A percentile compares a stretch with the other conserved stretches of the same genome.
Conservation (phyloP, 2,329 filamentous ascomycete species). For the Alternaria rosae region DNA sequence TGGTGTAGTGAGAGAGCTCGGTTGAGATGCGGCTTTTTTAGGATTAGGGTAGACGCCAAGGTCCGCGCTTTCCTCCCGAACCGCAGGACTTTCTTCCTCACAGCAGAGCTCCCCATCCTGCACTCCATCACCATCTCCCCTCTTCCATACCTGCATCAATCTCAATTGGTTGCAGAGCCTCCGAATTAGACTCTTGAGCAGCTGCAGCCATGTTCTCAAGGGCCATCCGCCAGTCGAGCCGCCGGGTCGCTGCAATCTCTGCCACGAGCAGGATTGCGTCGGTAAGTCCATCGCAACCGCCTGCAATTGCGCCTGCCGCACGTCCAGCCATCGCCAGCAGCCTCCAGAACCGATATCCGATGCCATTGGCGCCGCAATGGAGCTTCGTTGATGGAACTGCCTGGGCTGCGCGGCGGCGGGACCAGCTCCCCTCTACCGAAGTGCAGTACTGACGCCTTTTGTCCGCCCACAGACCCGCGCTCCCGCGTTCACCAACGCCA, state of each 20-base stretch:
- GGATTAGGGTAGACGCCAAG: slow-evolving; percentile 29
- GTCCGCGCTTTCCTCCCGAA: slow-evolving; percentile 41
- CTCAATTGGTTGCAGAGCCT: slow-evolving; percentile 54
- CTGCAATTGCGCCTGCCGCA: slow-evolving; percentile 52
- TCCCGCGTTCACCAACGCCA: slow-evolving; percentile 77
- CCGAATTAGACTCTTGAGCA: slow-evolving; percentile 52
- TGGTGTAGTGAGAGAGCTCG: slow-evolving; percentile 11
- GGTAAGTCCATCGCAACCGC: slow-evolving; percentile 74
- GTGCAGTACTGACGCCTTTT: slow-evolving; percentile 59
- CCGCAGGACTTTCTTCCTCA: slow-evolving; percentile 39
- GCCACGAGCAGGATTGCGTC: slow-evolving; percentile 88
- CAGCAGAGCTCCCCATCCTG: slow-evolving; percentile 43
- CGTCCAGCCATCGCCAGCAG: slow-evolving; percentile 41
- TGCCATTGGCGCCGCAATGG: slow-evolving; percentile 50
- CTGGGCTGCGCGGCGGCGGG: slow-evolving; percentile 51
- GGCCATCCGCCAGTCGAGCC: slow-evolving; percentile 95
- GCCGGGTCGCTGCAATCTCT: slow-evolving; percentile 93
- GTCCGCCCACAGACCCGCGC: slow-evolving; percentile 74
- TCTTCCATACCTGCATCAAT: slow-evolving; percentile 52
- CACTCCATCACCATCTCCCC: slow-evolving; percentile 51
- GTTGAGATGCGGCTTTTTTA: slow-evolving; percentile 23
- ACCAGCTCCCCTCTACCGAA: slow-evolving; percentile 46
- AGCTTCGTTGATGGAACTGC: slow-evolving; percentile 41
- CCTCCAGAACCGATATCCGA: slow-evolving; percentile 42
- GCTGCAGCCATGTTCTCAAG: slow-evolving; percentile 87